Conservation (phyloP, 2,329 filamentous ascomycete genomes). For the Alternaria panax region DNA sequence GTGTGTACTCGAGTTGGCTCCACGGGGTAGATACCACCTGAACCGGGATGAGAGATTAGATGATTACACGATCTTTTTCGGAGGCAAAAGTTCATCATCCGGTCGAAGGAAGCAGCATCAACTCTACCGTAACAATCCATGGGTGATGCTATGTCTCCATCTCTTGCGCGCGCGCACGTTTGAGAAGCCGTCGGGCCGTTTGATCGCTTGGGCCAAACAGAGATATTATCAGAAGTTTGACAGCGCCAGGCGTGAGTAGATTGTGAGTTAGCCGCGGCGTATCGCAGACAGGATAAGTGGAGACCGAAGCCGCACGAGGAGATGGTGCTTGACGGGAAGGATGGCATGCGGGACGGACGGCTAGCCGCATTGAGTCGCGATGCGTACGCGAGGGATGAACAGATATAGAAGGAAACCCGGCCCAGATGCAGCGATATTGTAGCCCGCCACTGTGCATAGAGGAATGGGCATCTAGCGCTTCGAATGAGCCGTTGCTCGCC, state of each 20-base stretch:
- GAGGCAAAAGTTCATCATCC: slow-evolving; percentile 1
- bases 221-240: slow-evolving; percentile 11
- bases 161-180: slow-evolving; percentile 26
- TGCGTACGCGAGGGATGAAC: slow-evolving; percentile 17
- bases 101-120: slow-evolving; percentile 16
- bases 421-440: slow-evolving; percentile 1
- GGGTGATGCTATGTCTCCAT: slow-evolving; percentile 21
- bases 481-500: neutral
- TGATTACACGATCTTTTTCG: slow-evolving; percentile 5
- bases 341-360: slow-evolving; percentile 11
- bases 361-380: slow-evolving; percentile 35
- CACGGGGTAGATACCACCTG: slow-evolving; percentile 37
- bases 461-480: slow-evolving; percentile 3
- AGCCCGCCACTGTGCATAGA: neutral
- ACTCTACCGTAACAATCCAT: slow-evolving; percentile 16
- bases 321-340: slow-evolving; percentile 7
- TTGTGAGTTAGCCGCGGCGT: neutral
- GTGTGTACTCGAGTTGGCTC: slow-evolving; percentile 16
- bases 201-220: slow-evolving; percentile 20
- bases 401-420: slow-evolving; percentile 31
- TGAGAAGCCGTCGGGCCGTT: slow-evolving; percentile 33
- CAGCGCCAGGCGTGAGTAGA: slow-evolving; percentile 6
- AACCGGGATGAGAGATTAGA: slow-evolving; percentile 32
- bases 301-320: slow-evolving; percentile 2
- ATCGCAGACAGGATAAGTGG: slow-evolving; percentile 1